Evolutionary conservation across 139 green algal genomes (phyloP).

Genomic region (Coelastrella sp.): DNA sequence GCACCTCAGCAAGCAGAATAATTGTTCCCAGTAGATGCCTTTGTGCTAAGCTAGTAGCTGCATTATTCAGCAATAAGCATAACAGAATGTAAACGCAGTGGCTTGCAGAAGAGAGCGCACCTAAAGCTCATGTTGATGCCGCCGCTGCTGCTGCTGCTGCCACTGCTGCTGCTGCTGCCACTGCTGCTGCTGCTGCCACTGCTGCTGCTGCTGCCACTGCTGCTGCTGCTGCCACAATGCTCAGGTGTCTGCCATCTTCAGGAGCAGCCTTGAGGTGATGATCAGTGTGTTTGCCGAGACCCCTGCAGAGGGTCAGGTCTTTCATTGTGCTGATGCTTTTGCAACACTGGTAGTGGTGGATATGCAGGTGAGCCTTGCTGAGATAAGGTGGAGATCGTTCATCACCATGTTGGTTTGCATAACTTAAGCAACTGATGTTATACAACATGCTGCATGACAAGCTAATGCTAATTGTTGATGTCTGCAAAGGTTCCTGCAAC

Average conservation of each 20-base stretch:
- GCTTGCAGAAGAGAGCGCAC: no score
- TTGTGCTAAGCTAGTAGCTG: no score
- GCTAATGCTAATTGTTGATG: no score
- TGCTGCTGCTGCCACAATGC: neutral
- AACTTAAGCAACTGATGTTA: neutral
- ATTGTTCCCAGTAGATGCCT: no score
- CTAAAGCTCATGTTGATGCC: neutral
- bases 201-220: neutral
- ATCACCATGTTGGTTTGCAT: neutral
- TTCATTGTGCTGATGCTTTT: conserved; percentile 53
- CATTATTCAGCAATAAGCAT: no score
- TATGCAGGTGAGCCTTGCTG: neutral
- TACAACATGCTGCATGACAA: neutral
- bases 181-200: neutral
- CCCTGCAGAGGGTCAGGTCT: conserved; percentile 51
- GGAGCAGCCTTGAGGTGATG: conserved; percentile 80
- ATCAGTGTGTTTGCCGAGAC: conserved; percentile 80
- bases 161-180: neutral
- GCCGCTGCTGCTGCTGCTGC: neutral
- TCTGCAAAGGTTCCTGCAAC: no score
- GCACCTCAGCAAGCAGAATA: no score
- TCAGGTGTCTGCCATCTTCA: conserved; percentile 85
- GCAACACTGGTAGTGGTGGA: conserved; percentile 80
- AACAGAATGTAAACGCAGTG: no score
- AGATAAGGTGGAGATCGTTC: neutral